Evolutionary conservation across 208 protist species (phyloP), one percentile per base, ranked within the genome.

Genomic region (Leishmania turanica): DNA sequence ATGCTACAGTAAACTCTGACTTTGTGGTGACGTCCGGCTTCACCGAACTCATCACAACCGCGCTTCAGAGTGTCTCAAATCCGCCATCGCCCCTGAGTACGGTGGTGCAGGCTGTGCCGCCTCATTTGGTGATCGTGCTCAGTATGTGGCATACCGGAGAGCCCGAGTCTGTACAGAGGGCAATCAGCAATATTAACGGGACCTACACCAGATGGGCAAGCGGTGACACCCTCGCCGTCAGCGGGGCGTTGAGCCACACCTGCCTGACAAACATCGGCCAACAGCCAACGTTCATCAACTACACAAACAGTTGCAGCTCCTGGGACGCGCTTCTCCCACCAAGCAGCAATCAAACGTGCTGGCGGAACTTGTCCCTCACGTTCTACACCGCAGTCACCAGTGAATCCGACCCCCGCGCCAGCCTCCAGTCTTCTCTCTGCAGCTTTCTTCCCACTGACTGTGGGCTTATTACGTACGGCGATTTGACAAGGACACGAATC

Each of bases 231-330:
- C 17, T 19, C 47, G 3, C 47, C 8, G 75, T 89, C 37, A 78
- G 74, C 34, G 71, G 77, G 24, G 77, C 68, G 62, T 81, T 95
- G 24, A 95, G 90, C 72, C 31, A 88, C 42, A 60, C 89, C 47
- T 85, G 73, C 64, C 56, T 91, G 19, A 69, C 75, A 24, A 75
- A 81, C 47, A 73, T 92, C 60, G 84, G 84, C 3, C 86, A 75
- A 58, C 91, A 95, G 79, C 89, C 89, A 49, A 82, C 42, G 42
- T 31, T 71, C n/a, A 73, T 95, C 27, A 68, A 85, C 6, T 79
- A 90, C 27, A 83, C 85, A 11, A 62, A 89, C 62, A 72, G 66
- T 74, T 95, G 91, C 80, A 71, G 58, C 19, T 90, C 84, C 68
- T 72, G 62, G 51, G 78, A 81, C 13, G 51, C 80, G 11, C n/a